A percentile compares a stretch with the other conserved stretches of the same genome.
Conservation (phyloP, 257 asterid species). For the Handroanthus guayacan region DNA sequence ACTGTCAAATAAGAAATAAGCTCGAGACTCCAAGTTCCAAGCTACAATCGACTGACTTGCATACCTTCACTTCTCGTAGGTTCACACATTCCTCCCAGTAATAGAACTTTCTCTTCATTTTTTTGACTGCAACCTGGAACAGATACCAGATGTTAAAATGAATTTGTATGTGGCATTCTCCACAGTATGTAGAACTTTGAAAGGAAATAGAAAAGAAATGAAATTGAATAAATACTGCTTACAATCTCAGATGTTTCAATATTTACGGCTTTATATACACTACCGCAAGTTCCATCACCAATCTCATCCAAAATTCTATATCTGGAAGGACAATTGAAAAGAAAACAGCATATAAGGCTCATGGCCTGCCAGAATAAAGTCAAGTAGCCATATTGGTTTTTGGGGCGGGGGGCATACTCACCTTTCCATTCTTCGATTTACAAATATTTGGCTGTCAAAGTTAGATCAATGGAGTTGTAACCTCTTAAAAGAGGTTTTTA, state of each 20-base stretch:
- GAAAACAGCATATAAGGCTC: slow-evolving; percentile 35
- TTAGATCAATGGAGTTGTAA: slow-evolving; percentile 63
- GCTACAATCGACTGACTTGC: slow-evolving; percentile 23
- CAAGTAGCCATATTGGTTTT: not conserved
- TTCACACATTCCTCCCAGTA: slow-evolving; percentile 89
- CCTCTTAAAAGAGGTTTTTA: slow-evolving; percentile 66
- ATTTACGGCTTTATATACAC: slow-evolving; percentile 90
- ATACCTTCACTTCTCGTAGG: slow-evolving; percentile 91
- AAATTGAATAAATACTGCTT: slow-evolving; percentile 38
- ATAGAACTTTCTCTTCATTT: slow-evolving; percentile 89
- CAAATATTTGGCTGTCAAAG: slow-evolving; percentile 39
- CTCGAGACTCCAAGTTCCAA: slow-evolving; percentile 8
- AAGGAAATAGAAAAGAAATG: slow-evolving; percentile 27
- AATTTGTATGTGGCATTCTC: slow-evolving; percentile 16
- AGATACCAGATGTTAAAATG: slow-evolving; percentile 30
- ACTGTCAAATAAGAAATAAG: slow-evolving; percentile 31
- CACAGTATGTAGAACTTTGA: slow-evolving; percentile 1
- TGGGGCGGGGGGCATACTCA: too few species aligned
- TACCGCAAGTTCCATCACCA: slow-evolving; percentile 94
- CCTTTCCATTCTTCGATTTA: slow-evolving; percentile 74
- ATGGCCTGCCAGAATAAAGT: slow-evolving; percentile 14
- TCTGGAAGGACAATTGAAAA: slow-evolving; percentile 50
- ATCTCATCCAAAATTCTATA: slow-evolving; percentile 83
- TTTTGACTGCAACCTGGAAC: slow-evolving; percentile 90
- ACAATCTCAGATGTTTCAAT: slow-evolving; percentile 83